Base-by-base conservation (phyloP, 305 asterid species). In the Ruellia speciosa region DNA sequence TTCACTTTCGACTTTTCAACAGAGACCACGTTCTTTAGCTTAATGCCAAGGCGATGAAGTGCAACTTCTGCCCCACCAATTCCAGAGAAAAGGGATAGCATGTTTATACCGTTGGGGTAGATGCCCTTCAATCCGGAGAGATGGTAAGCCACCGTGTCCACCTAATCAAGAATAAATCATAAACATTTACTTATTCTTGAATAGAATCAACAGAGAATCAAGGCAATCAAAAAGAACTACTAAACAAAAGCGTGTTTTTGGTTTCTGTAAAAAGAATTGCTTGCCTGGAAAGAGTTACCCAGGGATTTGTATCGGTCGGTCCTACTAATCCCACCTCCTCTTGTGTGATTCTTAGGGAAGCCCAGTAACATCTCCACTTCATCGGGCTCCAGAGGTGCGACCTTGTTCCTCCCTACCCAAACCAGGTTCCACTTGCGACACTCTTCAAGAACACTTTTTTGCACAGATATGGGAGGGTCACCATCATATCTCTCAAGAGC, bases 211-310 rank as follows among this genome's bases (percentile, higher is more conserved):
- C 31, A 24, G 31, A 24, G 31, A 24, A 24, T 24, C 31, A 24
- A 24, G 31, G 31, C 31, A 4, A 24, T 24, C 4, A 24, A 24
- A 24, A 4, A 24, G 31, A 24, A 24, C 31, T 1, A 24, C 31
- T 24, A 24, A 2, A 24, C 31, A 24, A 2, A 24, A 24, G 31
- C 31, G 4, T 1, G 4, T 24, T 24, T 24, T 24, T 24, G 31
- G 31, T 24, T 24, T 24, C 31, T 24, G 31, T 24, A 0, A 19
- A 53, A 14, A 70, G 31, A n/a, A 24, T 1, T 49, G 55, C 67
- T 70, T 17, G 82, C 99, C 95, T 88, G 99, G 62, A 92, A 92
- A 0, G 99, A 84, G 63, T 92, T 92, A 9, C 97, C 97, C 4
- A 92, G 81, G 0, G 97, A 92, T 46, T 88, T 93, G 43, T 81